Percentiles rank a stretch among this genome's conserved stretches.
These are phyloP conservation scores for Salix purpurea DNA, from an alignment of 345 rosid species.

Conservation along the genomic window DNA sequence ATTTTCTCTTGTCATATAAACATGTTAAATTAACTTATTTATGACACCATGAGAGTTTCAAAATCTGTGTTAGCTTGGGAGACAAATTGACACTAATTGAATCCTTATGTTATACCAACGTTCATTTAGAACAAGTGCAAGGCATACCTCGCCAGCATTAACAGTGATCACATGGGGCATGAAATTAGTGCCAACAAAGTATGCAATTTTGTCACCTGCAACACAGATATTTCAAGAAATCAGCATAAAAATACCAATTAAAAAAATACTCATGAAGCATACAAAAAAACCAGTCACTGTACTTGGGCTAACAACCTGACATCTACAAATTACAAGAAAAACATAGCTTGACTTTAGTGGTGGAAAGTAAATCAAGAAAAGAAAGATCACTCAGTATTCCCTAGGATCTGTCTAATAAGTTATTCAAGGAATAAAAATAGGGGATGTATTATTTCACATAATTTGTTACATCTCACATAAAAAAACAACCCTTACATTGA, in stretches of 20 bases:
- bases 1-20: background rate
- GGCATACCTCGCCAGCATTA: conserved; percentile 82
- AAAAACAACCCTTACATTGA: background rate
- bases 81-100: background rate
- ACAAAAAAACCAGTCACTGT: background rate
- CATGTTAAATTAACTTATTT: background rate
- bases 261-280: background rate
- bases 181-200: conserved; percentile 64
- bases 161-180: conserved; percentile 83
- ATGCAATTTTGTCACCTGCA: conserved; percentile 50
- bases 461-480: background rate
- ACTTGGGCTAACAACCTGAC: background rate
- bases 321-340: background rate
- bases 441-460: too few relatives aligned
- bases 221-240: conserved; percentile 9
- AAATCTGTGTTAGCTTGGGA: background rate
- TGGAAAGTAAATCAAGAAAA: background rate
- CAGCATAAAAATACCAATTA: background rate
- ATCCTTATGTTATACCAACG: background rate
- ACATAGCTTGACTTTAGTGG: background rate
- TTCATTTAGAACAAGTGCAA: background rate
- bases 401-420: too few relatives aligned
- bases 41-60: background rate
- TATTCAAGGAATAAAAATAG: background rate
- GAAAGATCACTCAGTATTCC: background rate